Evolutionary conservation across 495 filamentous ascomycete species (phyloP).

Genomic region (Parathielavia hyrcaniae): DNA sequence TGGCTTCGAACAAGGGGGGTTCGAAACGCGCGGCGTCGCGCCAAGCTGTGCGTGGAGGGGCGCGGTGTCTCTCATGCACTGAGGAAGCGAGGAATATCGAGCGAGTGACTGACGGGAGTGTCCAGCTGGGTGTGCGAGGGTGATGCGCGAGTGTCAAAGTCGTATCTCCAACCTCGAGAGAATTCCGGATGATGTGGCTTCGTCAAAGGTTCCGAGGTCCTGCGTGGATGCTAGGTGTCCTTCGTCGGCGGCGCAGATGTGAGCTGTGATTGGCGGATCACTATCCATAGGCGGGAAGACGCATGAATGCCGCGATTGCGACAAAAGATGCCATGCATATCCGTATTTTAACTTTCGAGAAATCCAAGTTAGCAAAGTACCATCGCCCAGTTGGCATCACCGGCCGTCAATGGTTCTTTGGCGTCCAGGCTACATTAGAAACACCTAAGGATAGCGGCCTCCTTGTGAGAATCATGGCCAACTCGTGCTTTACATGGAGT

Average conservation of each 20-base stretch:
- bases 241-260: background rate
- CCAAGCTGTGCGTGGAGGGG: slow-evolving; percentile 4
- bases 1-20: background rate
- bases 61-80: slow-evolving; percentile 14
- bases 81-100: background rate
- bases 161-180: background rate
- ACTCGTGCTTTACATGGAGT: too few relatives aligned
- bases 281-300: too few relatives aligned
- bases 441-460: too few relatives aligned
- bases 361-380: too few relatives aligned
- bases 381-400: too few relatives aligned
- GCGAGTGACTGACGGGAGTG: background rate
- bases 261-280: background rate
- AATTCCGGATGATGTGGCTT: background rate
- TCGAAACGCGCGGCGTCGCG: slow-evolving; percentile 18
- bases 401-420: too few relatives aligned
- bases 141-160: background rate
- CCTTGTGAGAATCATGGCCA: too few relatives aligned
- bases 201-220: background rate
- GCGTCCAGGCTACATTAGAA: too few relatives aligned
- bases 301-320: background rate
- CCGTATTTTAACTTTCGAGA: too few relatives aligned
- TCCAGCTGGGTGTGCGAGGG: background rate
- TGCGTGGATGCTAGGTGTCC: background rate
- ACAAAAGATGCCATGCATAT: too few relatives aligned